Evolutionary conservation across 1,139 yeast genomes (phyloP).

Genomic region (Diutina catenulata): DNA sequence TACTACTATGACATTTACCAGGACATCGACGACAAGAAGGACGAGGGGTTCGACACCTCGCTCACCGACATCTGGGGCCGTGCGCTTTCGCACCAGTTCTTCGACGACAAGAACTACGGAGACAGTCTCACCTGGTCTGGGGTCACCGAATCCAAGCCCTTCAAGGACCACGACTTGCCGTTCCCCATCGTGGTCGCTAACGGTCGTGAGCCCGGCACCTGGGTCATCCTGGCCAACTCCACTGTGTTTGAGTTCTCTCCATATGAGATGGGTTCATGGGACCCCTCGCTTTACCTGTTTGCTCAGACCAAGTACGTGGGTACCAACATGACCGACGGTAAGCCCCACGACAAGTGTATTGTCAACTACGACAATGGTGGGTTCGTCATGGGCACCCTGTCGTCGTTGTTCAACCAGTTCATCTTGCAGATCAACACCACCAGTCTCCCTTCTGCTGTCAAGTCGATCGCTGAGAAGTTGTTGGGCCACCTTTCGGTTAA

Average conservation of each 20-base stretch:
- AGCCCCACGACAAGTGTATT: conserved; percentile 26
- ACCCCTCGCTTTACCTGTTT: conserved; percentile 2
- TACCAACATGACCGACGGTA: conserved; percentile 10
- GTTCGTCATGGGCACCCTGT: conserved; percentile 61
- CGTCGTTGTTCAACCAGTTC: conserved; percentile 54
- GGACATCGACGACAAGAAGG: conserved; percentile 20
- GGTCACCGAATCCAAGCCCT: conserved; percentile 11
- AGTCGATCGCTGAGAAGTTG: conserved; percentile 17
- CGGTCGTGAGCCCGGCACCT: conserved; percentile 27
- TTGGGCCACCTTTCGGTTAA: conserved; percentile 16
- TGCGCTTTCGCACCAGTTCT: conserved; percentile 27
- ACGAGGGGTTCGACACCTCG: conserved; percentile 25
- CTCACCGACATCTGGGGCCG: conserved; percentile 37
- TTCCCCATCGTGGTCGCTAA: conserved; percentile 29
- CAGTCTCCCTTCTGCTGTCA: conserved; percentile 15
- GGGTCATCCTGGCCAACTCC: conserved; percentile 12
- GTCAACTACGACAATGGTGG: conserved; percentile 63
- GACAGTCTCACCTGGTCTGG: conserved; percentile 27
- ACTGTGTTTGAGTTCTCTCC: conserved; percentile 5
- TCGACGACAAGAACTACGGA: conserved; percentile 9
- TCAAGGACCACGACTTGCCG: conserved; percentile 22
- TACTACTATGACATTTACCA: conserved; percentile 21
- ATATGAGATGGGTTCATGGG: conserved; percentile 6
- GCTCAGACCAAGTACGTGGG: conserved; percentile 1
- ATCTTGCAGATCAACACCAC: conserved; percentile 28